Base-by-base conservation (phyloP, 805 yeast species). In the Priceomyces medius region DNA sequence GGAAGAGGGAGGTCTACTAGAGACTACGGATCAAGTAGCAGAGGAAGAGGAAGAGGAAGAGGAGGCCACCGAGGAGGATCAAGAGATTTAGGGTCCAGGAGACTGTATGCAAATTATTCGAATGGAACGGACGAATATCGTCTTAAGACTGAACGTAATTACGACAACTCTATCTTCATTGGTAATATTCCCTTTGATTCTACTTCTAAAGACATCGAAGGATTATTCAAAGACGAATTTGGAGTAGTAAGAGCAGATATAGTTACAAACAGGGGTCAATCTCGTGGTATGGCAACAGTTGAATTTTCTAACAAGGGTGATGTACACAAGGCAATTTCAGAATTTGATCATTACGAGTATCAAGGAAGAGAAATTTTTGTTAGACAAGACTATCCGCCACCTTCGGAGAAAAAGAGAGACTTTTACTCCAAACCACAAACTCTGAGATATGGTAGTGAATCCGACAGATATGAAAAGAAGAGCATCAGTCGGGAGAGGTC, bases 221-320 rank as follows among this genome's bases (percentile, higher is more conserved):
- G 72, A 13, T 71, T 76, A 47, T 85, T 85, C 61, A 64, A 71
- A n/a, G 64, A 63, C 20, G 57, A 58, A 18, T 66, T 62, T 49
- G 76, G 73, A 20, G 84, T 89, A 40, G 73, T 82, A 16, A 77
- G 87, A 48, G 95, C 96, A 3, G 97, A 89, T 60, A 83, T 90
- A 40, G 83, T 88, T 34, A 81, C 83, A 2, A 74, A 79, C 46
- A 79, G 83, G 51, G 95, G 95, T 42, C 84, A 84, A 55, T 83
- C 88, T 56, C 74, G 91, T 65, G 95, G 95, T 47, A 85, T 84
- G 91, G 91, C 90, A 31, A 87, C 96, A 18, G 96, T 89, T 31
- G 97, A 89, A 62, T 90, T 83, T 55, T 69, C 80, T 9, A 69
- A 70, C 43, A 72, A 73, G 45, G 81, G 76, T 13, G 84, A 80